Conservation (phyloP, 495 filamentous ascomycete genomes). For the Xylaria intraflava region DNA sequence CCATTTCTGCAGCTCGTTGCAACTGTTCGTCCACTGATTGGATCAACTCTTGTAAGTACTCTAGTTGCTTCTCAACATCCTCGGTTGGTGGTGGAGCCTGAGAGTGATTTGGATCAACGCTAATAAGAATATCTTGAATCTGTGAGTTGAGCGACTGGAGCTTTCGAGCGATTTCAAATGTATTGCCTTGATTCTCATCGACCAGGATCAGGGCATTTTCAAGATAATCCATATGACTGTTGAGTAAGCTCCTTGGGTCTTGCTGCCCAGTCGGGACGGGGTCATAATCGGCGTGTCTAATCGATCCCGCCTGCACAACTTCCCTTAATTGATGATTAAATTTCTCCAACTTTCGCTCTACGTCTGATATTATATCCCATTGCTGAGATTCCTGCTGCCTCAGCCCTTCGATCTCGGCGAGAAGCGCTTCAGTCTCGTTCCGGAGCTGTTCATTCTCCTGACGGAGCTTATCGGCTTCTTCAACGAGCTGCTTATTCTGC, state of each 20-base stretch:
- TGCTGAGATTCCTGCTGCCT: conserved; percentile 25
- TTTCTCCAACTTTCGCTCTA: conserved; percentile 63
- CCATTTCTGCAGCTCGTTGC: conserved; percentile 21
- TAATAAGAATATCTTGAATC: conserved; percentile 26
- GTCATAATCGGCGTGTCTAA: conserved; percentile 30
- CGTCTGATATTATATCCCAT: conserved; percentile 46
- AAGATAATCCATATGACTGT: conserved; percentile 36
- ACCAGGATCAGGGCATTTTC: conserved; percentile 29
- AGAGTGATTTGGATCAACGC: conserved; percentile 18
- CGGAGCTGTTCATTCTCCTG: conserved; percentile 34
- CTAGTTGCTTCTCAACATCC: conserved; percentile 33
- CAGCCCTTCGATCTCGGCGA: conserved; percentile 26
- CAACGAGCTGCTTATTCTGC: conserved; percentile 36
- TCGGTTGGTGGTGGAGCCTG: conserved; percentile 21
- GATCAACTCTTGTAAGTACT: conserved; percentile 34
- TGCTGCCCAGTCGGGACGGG: conserved; percentile 27
- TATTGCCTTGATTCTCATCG: conserved; percentile 21
- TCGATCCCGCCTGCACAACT: conserved; percentile 54
- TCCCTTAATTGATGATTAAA: conserved; percentile 64
- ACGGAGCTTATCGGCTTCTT: conserved; percentile 35
- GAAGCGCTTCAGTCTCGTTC: conserved; percentile 32
- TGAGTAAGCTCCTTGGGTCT: conserved; percentile 39
- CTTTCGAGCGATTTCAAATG: conserved; percentile 21
- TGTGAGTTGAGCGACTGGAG: conserved; percentile 28
- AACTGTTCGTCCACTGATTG: conserved; percentile 28